Evolutionary conservation across 805 yeast species (phyloP).

Genomic region (Candida sphagnicola): DNA sequence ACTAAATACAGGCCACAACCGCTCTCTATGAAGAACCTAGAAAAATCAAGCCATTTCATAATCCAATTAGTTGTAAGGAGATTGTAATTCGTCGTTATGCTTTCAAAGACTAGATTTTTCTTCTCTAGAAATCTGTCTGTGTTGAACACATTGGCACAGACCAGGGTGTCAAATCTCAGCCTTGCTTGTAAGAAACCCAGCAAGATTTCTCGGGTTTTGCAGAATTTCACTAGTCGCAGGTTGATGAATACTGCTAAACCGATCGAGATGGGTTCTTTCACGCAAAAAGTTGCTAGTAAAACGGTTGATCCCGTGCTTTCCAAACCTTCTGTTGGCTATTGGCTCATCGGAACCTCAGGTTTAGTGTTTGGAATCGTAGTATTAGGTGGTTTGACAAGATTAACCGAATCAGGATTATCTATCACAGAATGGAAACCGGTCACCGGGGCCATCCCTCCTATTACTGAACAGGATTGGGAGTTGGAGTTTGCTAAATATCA

Average conservation of each 20-base stretch:
- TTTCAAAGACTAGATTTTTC: constrained; percentile 54
- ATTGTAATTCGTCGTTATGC: constrained; percentile 8
- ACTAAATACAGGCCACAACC: constrained; percentile 2
- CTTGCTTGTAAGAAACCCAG: constrained; percentile 9
- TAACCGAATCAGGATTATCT: constrained; percentile 93
- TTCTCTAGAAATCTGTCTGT: constrained; percentile 53
- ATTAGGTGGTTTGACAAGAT: constrained; percentile 92
- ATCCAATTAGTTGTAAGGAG: background rate
- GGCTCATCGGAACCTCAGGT: constrained; percentile 84
- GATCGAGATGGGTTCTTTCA: background rate
- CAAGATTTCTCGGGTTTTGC: constrained; percentile 6
- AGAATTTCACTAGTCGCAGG: background rate
- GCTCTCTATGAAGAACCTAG: too few species aligned
- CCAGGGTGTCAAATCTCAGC: constrained; percentile 9
- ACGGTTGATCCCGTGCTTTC: constrained; percentile 9
- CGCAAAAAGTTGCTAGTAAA: background rate
- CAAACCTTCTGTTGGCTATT: constrained; percentile 60
- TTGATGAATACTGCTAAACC: background rate
- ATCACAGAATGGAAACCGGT: constrained; percentile 99
- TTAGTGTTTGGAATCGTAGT: constrained; percentile 93
- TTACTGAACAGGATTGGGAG: constrained; percentile 78
- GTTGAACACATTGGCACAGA: constrained; percentile 25
- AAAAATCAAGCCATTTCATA: too few species aligned
- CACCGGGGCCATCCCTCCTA: constrained; percentile 91
- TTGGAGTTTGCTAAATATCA: constrained; percentile 77